These are phyloP conservation scores for Prunus yedoensis DNA, from an alignment of 331 rosid genomes.

Conservation along the genomic window DNA sequence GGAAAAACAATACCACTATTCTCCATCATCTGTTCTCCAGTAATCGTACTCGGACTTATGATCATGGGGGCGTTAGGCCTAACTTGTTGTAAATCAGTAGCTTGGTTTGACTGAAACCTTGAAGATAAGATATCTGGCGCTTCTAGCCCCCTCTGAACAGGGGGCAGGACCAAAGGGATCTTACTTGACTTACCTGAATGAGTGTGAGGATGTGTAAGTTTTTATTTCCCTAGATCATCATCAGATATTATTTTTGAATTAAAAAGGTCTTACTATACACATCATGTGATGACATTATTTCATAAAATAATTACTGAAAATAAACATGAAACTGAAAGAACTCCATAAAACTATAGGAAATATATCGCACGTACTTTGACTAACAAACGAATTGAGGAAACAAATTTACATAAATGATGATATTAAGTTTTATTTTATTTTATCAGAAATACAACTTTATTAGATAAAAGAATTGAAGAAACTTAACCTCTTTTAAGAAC, in stretches of 20 bases:
- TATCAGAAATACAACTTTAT: neutral
- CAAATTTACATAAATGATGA: neutral
- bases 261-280: neutral
- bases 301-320: neutral
- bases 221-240: neutral
- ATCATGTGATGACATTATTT: neutral
- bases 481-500: neutral
- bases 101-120: slow-evolving; percentile 16
- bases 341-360: neutral
- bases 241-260: neutral
- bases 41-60: neutral
- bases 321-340: neutral
- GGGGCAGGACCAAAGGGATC: slow-evolving; percentile 1
- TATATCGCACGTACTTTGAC: neutral
- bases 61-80: neutral
- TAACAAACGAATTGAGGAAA: neutral
- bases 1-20: slow-evolving; percentile 12
- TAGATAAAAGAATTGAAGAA: neutral
- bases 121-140: neutral
- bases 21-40: slow-evolving; percentile 20
- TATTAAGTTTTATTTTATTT: too few species aligned
- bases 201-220: neutral
- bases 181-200: slow-evolving; percentile 32
- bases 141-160: slow-evolving; percentile 1
- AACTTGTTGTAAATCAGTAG: slow-evolving; percentile 14